Evolutionary conservation across 2,329 filamentous ascomycete species (phyloP).

Genomic region (Aspergillus oerlinghausenensis): DNA sequence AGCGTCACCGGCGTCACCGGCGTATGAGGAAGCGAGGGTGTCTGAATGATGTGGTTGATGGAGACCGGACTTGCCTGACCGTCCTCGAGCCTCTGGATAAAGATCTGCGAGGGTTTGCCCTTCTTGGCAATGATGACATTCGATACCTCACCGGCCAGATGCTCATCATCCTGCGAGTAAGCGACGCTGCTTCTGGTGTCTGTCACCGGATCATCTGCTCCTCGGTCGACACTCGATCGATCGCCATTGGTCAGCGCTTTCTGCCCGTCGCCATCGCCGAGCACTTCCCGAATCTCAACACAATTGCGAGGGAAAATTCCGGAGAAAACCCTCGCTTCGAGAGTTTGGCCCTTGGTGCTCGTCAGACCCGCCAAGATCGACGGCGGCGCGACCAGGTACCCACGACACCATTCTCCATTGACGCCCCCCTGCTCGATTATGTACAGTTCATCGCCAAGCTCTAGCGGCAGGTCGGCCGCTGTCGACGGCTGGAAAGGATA

Average conservation of each 20-base stretch:
- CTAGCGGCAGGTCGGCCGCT: conserved; percentile 86
- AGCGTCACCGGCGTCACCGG: conserved; percentile 30
- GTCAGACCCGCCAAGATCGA: conserved; percentile 89
- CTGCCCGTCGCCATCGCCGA: conserved; percentile 63
- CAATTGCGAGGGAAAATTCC: conserved; percentile 94
- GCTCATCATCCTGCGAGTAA: conserved; percentile 24
- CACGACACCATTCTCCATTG: conserved; percentile 87
- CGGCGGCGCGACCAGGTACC: conserved; percentile 90
- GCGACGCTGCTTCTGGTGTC: conserved; percentile 27
- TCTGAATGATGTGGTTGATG: conserved; percentile 18
- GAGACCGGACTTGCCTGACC: conserved; percentile 28
- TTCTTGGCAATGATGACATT: conserved; percentile 35
- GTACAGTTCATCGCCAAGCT: conserved; percentile 97
- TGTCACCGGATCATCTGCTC: conserved; percentile 26
- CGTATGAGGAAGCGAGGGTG: conserved; percentile 31
- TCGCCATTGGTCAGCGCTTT: conserved; percentile 32
- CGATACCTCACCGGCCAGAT: conserved; percentile 24
- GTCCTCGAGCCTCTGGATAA: conserved; percentile 33
- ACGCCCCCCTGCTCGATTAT: conserved; percentile 91
- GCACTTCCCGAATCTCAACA: conserved; percentile 87
- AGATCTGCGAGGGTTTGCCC: conserved; percentile 38
- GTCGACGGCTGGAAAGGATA: conserved; percentile 87
- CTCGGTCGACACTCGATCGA: conserved; percentile 31
- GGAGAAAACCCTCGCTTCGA: conserved; percentile 96
- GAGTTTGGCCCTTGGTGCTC: conserved; percentile 82